Evolutionary conservation across 176 grass and related monocot species (phyloP).

Genomic region (Ananas comosus): DNA sequence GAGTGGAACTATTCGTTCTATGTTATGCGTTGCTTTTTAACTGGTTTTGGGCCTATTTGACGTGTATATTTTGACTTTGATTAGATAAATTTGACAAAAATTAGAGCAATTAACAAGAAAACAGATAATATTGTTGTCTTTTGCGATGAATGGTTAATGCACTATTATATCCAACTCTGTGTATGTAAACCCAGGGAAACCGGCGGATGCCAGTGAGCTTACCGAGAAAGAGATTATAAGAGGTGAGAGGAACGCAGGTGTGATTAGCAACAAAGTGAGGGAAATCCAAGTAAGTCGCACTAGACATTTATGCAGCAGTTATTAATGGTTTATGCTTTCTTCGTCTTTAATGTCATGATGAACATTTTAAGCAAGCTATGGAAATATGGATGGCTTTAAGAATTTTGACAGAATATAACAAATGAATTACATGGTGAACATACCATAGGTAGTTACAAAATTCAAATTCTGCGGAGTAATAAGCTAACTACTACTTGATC

Average conservation of each 20-base stretch:
- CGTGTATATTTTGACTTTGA: no score
- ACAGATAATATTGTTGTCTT: not conserved
- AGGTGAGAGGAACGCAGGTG: constrained; percentile 85
- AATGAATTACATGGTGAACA: no score
- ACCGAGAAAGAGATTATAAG: constrained; percentile 94
- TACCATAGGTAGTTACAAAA: no score
- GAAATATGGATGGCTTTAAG: no score
- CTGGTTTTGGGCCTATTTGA: no score
- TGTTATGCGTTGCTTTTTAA: no score
- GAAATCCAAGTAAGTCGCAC: constrained; percentile 67
- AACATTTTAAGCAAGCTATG: no score
- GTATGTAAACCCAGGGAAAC: constrained; percentile 36
- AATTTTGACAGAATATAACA: no score
- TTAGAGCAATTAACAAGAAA: no score
- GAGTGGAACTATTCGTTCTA: no score
- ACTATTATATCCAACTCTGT: not conserved
- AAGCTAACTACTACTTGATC: not conserved
- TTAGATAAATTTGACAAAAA: no score
- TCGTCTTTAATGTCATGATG: not conserved
- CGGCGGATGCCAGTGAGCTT: constrained; percentile 41
- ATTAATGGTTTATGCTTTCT: not conserved
- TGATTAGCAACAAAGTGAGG: constrained; percentile 69
- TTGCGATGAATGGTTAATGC: not conserved
- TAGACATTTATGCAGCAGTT: not conserved
- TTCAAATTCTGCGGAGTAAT: not conserved